A percentile compares a stretch with the other conserved stretches of the same genome.
These are phyloP conservation scores for Lanmaoa rubissima DNA, from an alignment of 768 basidiomycete species.

Conservation along the genomic window DNA sequence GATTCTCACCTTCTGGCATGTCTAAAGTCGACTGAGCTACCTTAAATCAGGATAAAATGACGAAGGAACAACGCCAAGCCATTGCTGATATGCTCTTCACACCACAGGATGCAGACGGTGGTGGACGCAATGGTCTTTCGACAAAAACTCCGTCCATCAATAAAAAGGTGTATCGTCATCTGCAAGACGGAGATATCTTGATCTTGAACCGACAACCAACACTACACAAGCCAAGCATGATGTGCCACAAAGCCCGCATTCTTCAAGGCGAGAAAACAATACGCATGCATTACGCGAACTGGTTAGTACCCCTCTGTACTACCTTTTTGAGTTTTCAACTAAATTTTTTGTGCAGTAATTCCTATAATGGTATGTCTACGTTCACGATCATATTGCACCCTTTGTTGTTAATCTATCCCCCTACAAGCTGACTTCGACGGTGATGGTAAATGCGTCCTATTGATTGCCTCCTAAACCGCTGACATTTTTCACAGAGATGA, in stretches of 20 bases:
- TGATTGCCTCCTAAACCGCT: slow-evolving; percentile 1
- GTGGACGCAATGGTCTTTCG: slow-evolving; percentile 53
- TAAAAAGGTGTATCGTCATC: slow-evolving; percentile 96
- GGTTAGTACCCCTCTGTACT: slow-evolving; percentile 49
- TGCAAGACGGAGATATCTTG: slow-evolving; percentile 91
- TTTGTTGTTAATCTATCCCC: slow-evolving; percentile 7
- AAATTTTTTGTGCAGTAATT: slow-evolving; percentile 61
- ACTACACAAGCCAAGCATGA: slow-evolving; percentile 99
- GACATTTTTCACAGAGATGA: slow-evolving; percentile 77
- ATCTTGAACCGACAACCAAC: slow-evolving; percentile 98
- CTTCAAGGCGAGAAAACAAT: slow-evolving; percentile 97
- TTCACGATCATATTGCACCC: not conserved
- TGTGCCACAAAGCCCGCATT: slow-evolving; percentile 93
- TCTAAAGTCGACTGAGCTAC: slow-evolving; percentile 2
- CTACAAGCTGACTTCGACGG: slow-evolving; percentile 84
- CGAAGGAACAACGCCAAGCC: slow-evolving; percentile 87
- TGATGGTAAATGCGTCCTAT: slow-evolving; percentile 54
- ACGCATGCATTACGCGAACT: slow-evolving; percentile 99
- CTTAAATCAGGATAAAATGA: slow-evolving; percentile 68
- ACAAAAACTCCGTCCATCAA: slow-evolving; percentile 81
- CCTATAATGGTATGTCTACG: slow-evolving; percentile 78
- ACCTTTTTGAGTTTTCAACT: slow-evolving; percentile 3
- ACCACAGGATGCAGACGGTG: slow-evolving; percentile 66
- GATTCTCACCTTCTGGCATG: slow-evolving; percentile 2
- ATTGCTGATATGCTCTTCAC: slow-evolving; percentile 95